Conservation (phyloP, 305 asterid genomes). For the Ruellia speciosa region DNA sequence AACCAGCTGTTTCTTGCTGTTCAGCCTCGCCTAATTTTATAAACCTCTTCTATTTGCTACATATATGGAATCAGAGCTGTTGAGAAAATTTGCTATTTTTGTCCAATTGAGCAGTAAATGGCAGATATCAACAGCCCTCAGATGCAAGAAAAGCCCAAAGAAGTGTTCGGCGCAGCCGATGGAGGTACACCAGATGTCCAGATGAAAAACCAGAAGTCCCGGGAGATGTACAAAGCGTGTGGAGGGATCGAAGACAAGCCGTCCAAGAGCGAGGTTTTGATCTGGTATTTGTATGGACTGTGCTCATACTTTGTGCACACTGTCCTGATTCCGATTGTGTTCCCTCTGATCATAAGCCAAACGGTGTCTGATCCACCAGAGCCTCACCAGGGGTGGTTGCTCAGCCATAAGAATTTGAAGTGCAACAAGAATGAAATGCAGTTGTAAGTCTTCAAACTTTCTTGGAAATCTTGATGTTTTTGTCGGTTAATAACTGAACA, state of each 20-base stretch:
- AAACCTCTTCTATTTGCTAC: not conserved
- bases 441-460: slow-evolving; percentile 42
- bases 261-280: slow-evolving; percentile 43
- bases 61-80: not conserved
- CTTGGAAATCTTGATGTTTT: not conserved
- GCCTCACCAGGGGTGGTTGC: slow-evolving; percentile 53
- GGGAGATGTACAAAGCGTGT: slow-evolving; percentile 30
- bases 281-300: slow-evolving; percentile 68
- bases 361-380: slow-evolving; percentile 43
- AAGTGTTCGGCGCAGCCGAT: slow-evolving; percentile 23
- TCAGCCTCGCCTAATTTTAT: not conserved
- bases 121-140: slow-evolving; percentile 33
- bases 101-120: slow-evolving; percentile 23
- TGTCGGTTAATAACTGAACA: not conserved
- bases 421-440: slow-evolving; percentile 48
- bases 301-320: slow-evolving; percentile 78
- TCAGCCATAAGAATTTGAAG: slow-evolving; percentile 35
- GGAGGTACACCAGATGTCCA: slow-evolving; percentile 31
- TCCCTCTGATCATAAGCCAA: slow-evolving; percentile 73
- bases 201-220: slow-evolving; percentile 31
- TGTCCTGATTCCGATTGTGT: slow-evolving; percentile 61
- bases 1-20: slow-evolving; percentile 8
- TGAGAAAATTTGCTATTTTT: not conserved
- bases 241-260: slow-evolving; percentile 56
- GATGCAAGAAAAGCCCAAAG: slow-evolving; percentile 25